Conservation (phyloP, 202 grass and related monocot species). For the Dendrocalamus latiflorus region DNA sequence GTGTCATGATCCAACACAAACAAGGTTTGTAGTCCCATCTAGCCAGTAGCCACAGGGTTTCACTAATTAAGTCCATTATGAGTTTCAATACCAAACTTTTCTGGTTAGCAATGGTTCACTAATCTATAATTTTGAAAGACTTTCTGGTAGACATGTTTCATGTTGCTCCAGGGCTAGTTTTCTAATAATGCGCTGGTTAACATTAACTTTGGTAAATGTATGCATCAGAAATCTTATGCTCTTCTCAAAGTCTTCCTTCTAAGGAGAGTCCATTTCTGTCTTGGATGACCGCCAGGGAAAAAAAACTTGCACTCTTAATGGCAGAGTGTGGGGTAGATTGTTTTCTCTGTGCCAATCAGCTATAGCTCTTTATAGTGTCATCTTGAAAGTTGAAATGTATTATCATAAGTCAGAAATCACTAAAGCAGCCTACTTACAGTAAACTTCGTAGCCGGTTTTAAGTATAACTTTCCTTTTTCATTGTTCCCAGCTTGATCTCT, state of each 20-base stretch:
- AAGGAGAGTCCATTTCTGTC: background rate
- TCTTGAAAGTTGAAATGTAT: conserved; percentile 3
- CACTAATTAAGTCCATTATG: background rate
- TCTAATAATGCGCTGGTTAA: conserved; percentile 16
- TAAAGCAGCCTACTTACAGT: background rate
- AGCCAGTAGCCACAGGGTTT: no score
- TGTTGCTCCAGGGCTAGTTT: background rate
- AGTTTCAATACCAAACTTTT: background rate
- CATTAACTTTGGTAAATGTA: conserved; percentile 2
- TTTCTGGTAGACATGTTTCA: background rate
- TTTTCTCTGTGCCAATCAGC: background rate
- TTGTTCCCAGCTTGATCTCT: background rate
- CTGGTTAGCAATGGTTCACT: background rate
- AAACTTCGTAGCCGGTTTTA: background rate
- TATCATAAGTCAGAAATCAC: background rate
- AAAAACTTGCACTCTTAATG: background rate
- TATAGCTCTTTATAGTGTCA: background rate
- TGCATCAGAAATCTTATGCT: background rate
- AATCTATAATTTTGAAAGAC: background rate
- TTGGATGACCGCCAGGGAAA: background rate
- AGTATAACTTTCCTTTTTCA: background rate
- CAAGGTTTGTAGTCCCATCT: background rate
- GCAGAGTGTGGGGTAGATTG: background rate
- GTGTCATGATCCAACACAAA: conserved; percentile 9
- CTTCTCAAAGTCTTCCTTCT: background rate